Percentiles rank a stretch among this genome's conserved stretches.
phyloP scores from a whole-genome alignment of 2,329 filamentous ascomycete species.

The Aspergillus sp. region DNA sequence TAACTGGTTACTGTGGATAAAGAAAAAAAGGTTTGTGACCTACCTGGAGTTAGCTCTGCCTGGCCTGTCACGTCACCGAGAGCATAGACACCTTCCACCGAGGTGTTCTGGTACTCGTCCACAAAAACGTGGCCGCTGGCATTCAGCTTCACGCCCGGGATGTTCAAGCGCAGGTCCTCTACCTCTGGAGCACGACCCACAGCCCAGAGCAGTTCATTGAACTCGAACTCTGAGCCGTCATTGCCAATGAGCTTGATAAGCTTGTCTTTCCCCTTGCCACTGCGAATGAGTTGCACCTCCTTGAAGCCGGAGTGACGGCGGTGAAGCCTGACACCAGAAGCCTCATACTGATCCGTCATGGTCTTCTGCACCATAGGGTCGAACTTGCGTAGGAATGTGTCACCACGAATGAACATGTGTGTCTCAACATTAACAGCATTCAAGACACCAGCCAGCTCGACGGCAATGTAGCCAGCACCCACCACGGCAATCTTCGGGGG shows the following conservation, averaged over 20 bases:
- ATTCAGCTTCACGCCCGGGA: conserved; percentile 38
- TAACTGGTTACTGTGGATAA: no score
- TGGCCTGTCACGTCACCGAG: conserved; percentile 49
- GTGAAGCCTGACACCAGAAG: conserved; percentile 46
- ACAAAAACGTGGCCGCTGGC: conserved; percentile 39
- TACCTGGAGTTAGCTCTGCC: conserved; percentile 47
- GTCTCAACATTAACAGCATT: conserved; percentile 47
- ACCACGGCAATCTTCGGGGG: conserved; percentile 48
- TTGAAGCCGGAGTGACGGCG: conserved; percentile 43
- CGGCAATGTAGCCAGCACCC: conserved; percentile 49
- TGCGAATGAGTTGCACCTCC: conserved; percentile 41
- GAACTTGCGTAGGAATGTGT: conserved; percentile 47
- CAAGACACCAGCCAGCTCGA: conserved; percentile 48
- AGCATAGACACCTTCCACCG: conserved; percentile 44
- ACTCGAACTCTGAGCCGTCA: conserved; percentile 40
- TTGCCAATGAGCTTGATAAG: conserved; percentile 40
- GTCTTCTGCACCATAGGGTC: conserved; percentile 51
- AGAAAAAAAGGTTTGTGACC: conserved; percentile 5
- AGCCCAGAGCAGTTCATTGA: conserved; percentile 50
- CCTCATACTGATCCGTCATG: conserved; percentile 48
- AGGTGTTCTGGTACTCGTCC: conserved; percentile 49
- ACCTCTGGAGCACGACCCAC: conserved; percentile 45
- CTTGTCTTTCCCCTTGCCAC: conserved; percentile 44
- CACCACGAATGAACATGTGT: conserved; percentile 47
- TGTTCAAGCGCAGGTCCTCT: conserved; percentile 37